Base-by-base conservation (phyloP, 2,329 filamentous ascomycete genomes). In the Bipolaris victoriae region DNA sequence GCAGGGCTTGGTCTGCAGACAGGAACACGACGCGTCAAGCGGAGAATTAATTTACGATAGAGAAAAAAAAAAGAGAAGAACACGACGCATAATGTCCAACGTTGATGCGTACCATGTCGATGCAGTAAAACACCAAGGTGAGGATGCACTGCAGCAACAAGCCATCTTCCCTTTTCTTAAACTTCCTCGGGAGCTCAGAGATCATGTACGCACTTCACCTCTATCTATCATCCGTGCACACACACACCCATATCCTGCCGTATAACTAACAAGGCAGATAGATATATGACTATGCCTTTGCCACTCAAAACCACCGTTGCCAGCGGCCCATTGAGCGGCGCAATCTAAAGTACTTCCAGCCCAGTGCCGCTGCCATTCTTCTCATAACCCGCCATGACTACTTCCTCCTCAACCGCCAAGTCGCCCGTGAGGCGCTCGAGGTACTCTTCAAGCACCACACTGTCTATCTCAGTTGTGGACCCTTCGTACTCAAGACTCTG, bases 151-250 rank as follows among this genome's bases (percentile, higher is more conserved):
- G 35, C 24, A 51, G 31, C 48, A 35, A 20, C 45, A 20, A 16
- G 55, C 57, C 16, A 18, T 60, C 26, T 73, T 71, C 46, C 68
- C 71, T 7, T 74, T 77, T 48, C 61, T 76, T 11, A 47, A 55
- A 7, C 65, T 77, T 11, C 75, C 75, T 11, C 66, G 72, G 41
- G 75, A 77, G 58, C 66, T 77, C 22, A 71, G 75, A n/a, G 72
- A 77, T 57, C 67, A 72, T 60, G 72, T 72, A 59, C 16, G 58
- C 58, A 26, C 16, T n/a, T 29, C 57, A 24, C n/a, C 15, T 29
- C 31, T 13, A 11, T 5, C 20, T 13, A n/a, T 5, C 20, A 35
- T 26, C 7, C 46, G 31, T 11, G 41, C 45, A 48, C 45, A 48
- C 45, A 48, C 22, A 24, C n/a, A 16, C 29, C 31, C 15, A 35